Conservation (phyloP, 2,329 filamentous ascomycete species). For the Penicillium concentricum region DNA sequence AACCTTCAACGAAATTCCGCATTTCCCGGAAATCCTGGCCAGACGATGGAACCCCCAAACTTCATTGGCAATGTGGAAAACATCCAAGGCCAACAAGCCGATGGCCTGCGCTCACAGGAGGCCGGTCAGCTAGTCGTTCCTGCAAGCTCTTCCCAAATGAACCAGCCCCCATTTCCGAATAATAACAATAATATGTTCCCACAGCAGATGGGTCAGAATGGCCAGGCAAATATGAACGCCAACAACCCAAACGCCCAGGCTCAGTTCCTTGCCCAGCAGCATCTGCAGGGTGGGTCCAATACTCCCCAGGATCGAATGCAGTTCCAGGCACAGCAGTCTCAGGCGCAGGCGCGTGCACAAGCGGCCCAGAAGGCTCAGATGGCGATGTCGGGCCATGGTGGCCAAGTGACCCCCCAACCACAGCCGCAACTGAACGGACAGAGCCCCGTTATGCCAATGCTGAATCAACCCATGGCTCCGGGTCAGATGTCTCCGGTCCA, state of each 20-base stretch:
- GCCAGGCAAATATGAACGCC: conserved; percentile 38
- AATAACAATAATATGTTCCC: conserved; percentile 42
- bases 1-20: conserved; percentile 39
- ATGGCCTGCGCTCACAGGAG: conserved; percentile 61
- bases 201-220: conserved; percentile 43
- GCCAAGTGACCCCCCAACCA: conserved; percentile 41
- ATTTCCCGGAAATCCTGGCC: conserved; percentile 35
- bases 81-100: conserved; percentile 60
- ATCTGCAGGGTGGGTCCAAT: conserved; percentile 43
- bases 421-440: conserved; percentile 42
- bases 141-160: conserved; percentile 57
- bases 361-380: conserved; percentile 48
- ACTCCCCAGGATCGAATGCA: conserved; percentile 45
- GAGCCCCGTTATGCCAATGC: conserved; percentile 42
- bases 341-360: conserved; percentile 41
- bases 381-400: conserved; percentile 47
- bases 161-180: conserved; percentile 39
- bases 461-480: conserved; percentile 44
- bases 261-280: conserved; percentile 36
- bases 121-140: conserved; percentile 64
- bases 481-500: conserved; percentile 41
- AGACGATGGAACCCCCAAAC: conserved; percentile 29
- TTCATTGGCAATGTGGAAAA: conserved; percentile 53
- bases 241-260: conserved; percentile 40
- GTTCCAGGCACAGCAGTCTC: conserved; percentile 33